These are phyloP conservation scores for Epichloe hybrida DNA, from an alignment of 2,329 filamentous ascomycete genomes.

Conservation along the genomic window DNA sequence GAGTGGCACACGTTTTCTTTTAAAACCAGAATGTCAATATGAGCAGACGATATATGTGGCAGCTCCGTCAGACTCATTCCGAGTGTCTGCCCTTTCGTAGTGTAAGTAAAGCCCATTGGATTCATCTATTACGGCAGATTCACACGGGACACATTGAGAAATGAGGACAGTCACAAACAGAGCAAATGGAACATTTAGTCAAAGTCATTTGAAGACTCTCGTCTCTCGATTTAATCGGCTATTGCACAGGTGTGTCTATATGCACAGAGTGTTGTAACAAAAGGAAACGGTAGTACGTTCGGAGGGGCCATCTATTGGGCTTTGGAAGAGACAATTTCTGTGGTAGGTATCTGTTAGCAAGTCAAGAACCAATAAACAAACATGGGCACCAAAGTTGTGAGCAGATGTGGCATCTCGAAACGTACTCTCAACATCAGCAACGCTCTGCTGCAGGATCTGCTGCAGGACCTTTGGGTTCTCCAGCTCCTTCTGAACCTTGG, in stretches of 20 bases:
- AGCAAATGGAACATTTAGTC: not conserved
- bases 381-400: too few relatives aligned
- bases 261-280: constrained; percentile 40
- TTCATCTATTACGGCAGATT: too few relatives aligned
- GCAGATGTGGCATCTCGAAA: not conserved
- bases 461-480: constrained; percentile 95
- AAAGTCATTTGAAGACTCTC: constrained; percentile 1
- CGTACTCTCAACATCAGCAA: constrained; percentile 89
- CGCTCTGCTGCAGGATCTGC: constrained; percentile 95
- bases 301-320: constrained; percentile 40
- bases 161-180: not conserved
- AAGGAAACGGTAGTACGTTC: constrained; percentile 32
- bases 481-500: constrained; percentile 97
- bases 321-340: constrained; percentile 51
- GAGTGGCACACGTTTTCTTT: too few relatives aligned
- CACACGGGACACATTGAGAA: not conserved
- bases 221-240: constrained; percentile 27
- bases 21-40: too few relatives aligned
- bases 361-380: too few relatives aligned
- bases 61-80: too few relatives aligned
- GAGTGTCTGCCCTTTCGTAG: too few relatives aligned
- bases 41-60: too few relatives aligned
- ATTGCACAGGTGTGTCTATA: constrained; percentile 48
- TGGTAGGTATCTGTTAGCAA: constrained; percentile 19
- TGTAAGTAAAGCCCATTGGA: too few relatives aligned